Conservation (phyloP, 2,329 filamentous ascomycete species). For the Ophiostoma sp. region DNA sequence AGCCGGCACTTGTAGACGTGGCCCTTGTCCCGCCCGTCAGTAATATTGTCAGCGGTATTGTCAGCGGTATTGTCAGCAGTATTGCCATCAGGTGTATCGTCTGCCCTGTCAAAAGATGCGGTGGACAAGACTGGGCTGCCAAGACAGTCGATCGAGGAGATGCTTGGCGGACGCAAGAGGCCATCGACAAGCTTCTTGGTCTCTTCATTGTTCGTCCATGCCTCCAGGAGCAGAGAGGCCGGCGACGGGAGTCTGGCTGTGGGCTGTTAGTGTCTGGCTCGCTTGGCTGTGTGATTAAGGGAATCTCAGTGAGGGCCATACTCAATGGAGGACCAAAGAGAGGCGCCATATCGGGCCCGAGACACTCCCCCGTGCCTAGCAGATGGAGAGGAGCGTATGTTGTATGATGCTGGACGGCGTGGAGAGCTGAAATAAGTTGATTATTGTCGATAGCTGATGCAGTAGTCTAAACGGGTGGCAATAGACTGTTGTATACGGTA, state of each 20-base stretch:
- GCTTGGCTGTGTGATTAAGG: background rate
- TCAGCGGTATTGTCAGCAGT: background rate
- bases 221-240: slow-evolving; percentile 24
- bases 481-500: background rate
- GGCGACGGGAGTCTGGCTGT: slow-evolving; percentile 25
- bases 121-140: background rate
- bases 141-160: background rate
- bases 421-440: background rate
- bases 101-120: background rate
- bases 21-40: background rate
- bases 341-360: slow-evolving; percentile 20
- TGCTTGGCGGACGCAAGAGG: slow-evolving; percentile 17
- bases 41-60: background rate
- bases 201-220: slow-evolving; percentile 24
- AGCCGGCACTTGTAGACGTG: slow-evolving; percentile 16
- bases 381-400: background rate
- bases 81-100: background rate
- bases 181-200: slow-evolving; percentile 20
- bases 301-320: slow-evolving; percentile 7
- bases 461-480: background rate
- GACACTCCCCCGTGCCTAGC: background rate
- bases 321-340: slow-evolving; percentile 24
- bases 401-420: background rate
- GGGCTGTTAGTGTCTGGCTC: background rate
- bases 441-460: slow-evolving; percentile 1